Evolutionary conservation across 2,329 filamentous ascomycete species (phyloP).

Genomic region (Aspergillus fijiensis): DNA sequence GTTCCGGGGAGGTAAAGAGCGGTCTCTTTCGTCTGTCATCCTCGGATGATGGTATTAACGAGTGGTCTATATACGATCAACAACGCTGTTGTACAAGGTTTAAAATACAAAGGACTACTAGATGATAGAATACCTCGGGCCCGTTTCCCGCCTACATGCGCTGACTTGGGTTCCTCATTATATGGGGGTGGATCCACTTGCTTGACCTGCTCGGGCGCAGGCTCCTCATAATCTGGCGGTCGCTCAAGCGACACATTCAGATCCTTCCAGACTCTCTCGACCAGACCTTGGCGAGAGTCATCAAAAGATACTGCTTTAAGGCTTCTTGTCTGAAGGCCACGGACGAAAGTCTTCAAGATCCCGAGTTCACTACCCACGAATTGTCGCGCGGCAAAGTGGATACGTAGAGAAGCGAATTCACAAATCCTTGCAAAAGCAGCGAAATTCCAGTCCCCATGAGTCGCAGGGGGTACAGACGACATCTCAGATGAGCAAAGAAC

Average conservation of each 20-base stretch:
- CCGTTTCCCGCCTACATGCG: slow-evolving; percentile 16
- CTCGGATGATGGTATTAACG: slow-evolving; percentile 11
- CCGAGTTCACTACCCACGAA: slow-evolving; percentile 17
- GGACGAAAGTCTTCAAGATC: slow-evolving; percentile 13
- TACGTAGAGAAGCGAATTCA: slow-evolving; percentile 16
- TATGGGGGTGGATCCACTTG: slow-evolving; percentile 17
- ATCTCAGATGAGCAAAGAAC: slow-evolving; percentile 18
- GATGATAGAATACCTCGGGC: slow-evolving; percentile 18
- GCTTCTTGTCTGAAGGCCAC: slow-evolving; percentile 11
- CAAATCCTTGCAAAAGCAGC: slow-evolving; percentile 19
- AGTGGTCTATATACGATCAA: slow-evolving; percentile 14
- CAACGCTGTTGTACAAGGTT: slow-evolving; percentile 12
- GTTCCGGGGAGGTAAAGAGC: slow-evolving; percentile 16
- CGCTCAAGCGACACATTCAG: slow-evolving; percentile 15
- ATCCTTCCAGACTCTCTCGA: slow-evolving; percentile 16
- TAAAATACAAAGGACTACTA: slow-evolving; percentile 8
- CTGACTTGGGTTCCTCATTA: slow-evolving; percentile 9
- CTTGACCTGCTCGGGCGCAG: slow-evolving; percentile 11
- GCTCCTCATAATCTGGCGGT: slow-evolving; percentile 17
- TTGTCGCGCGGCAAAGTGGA: slow-evolving; percentile 19
- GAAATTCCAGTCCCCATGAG: slow-evolving; percentile 12
- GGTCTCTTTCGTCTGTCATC: slow-evolving; percentile 17
- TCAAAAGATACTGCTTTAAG: slow-evolving; percentile 15
- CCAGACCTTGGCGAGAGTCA: slow-evolving; percentile 17
- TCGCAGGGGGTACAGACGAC: slow-evolving; percentile 13